Evolutionary conservation across 2,329 filamentous ascomycete species (phyloP), one percentile per base, ranked within the genome.

Genomic region (Cladophialophora chaetospira): DNA sequence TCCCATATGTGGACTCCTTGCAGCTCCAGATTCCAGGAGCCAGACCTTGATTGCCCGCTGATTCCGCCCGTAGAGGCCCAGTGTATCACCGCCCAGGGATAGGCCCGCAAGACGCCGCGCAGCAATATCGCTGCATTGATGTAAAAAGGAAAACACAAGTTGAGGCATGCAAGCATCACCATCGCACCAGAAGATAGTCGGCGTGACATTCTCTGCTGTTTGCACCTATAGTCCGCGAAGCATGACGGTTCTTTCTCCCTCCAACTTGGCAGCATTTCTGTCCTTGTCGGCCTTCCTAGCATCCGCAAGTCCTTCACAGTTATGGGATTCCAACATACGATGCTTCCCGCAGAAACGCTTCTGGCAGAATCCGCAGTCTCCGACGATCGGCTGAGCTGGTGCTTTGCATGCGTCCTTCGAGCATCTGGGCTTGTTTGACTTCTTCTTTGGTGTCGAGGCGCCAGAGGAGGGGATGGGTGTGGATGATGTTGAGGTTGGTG

Each of bases 261-360:
- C 90, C 71, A 99, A 80, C 77, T 95, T 92, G 64, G 91, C 88
- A 58, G 91, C 89, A 73, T 99, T 99, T 65, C 91, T 86, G 73
- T 95, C 91, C 75, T 96, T 91, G 45, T 90, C 93, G 74, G 96
- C 91, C 80, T 96, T 94, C 82, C 97, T 96, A 82, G 93, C 97
- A 77, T 96, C 89, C 79, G 97, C 94, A 55, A 99, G 80, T 36
- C 91, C 91, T 63, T 84, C 85, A 78, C 94, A 99, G 77, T 90
- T 90, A 78, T 99, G 94, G 67, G 93, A 89, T 75, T 99, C 94
- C 63, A 97, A 77, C 77, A 97, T 83, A 55, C 94, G 84, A 77
- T 99, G 94, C 79, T 91, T 96, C 67, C 90, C 90, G 77, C 94
- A 99, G 80, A 90, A 97, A 72, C 95, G 89, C 43, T 92, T 91